phyloP scores from a whole-genome alignment of 805 yeast species.

The Wickerhamiella vanderwaltii region DNA sequence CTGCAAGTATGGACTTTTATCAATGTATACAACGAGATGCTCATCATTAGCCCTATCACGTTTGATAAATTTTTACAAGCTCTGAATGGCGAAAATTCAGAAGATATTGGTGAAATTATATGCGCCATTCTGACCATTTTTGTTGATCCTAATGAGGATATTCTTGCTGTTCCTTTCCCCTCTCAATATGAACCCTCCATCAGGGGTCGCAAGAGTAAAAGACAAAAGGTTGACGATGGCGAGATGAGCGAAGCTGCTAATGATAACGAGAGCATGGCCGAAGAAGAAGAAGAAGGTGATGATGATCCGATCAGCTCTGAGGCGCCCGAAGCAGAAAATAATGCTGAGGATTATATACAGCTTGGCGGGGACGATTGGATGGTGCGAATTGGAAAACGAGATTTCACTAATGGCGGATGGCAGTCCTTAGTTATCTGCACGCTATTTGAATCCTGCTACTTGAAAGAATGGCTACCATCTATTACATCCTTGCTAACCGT shows the following conservation, averaged over 20 bases:
- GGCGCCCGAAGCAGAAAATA: not conserved
- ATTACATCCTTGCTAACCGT: slow-evolving; percentile 46
- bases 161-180: slow-evolving; percentile 28
- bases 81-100: slow-evolving; percentile 31
- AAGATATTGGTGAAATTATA: slow-evolving; percentile 52
- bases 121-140: slow-evolving; percentile 49
- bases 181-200: slow-evolving; percentile 25
- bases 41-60: slow-evolving; percentile 58
- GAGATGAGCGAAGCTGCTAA: slow-evolving; percentile 18
- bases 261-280: slow-evolving; percentile 17
- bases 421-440: slow-evolving; percentile 64
- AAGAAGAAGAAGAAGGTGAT: slow-evolving; percentile 24
- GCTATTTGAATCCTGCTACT: slow-evolving; percentile 45
- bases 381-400: slow-evolving; percentile 59
- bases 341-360: slow-evolving; percentile 3
- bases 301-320: slow-evolving; percentile 17
- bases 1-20: slow-evolving; percentile 66
- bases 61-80: slow-evolving; percentile 66
- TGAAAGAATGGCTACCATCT: slow-evolving; percentile 40
- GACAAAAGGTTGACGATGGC: not conserved
- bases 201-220: slow-evolving; percentile 16
- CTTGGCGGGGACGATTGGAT: slow-evolving; percentile 42
- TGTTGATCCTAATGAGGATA: slow-evolving; percentile 35
- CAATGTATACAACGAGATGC: slow-evolving; percentile 53
- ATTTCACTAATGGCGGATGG: slow-evolving; percentile 80